Conservation (phyloP, 192 early-diverging fungal genomes). For the Powellomyces hirtus region DNA sequence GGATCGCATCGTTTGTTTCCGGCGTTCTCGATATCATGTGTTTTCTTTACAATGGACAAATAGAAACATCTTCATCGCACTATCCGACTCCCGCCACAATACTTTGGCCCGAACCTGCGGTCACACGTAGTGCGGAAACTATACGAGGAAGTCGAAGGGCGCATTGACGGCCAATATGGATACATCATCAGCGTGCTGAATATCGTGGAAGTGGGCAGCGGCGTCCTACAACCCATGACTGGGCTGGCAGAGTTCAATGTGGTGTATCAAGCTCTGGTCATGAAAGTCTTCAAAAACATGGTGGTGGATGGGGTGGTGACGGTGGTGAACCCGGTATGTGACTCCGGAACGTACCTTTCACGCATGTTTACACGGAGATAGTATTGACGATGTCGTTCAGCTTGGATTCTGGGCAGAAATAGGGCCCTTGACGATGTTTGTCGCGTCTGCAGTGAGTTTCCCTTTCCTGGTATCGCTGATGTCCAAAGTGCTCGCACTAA, state of each 20-base stretch:
- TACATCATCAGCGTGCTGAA: conserved; percentile 87
- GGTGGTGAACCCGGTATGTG: conserved; percentile 78
- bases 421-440: conserved; percentile 60
- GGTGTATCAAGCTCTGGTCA: conserved; percentile 90
- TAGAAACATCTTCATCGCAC: conserved; percentile 85
- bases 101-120: conserved; percentile 67
- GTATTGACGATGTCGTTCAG: conserved; percentile 28
- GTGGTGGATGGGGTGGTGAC: conserved; percentile 88
- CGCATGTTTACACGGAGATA: background rate
- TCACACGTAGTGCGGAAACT: conserved; percentile 79
- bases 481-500: background rate
- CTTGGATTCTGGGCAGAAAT: conserved; percentile 95
- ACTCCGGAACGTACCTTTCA: background rate
- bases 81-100: conserved; percentile 90
- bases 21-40: background rate
- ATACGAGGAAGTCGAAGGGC: conserved; percentile 94
- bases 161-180: conserved; percentile 87
- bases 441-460: conserved; percentile 12
- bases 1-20: background rate
- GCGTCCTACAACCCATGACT: conserved; percentile 71
- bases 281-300: conserved; percentile 96
- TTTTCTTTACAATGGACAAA: background rate
- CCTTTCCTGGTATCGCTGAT: background rate
- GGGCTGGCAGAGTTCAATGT: conserved; percentile 91
- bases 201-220: conserved; percentile 73